Percentiles rank a stretch among this genome's conserved stretches.
Conservation (phyloP, 2,329 filamentous ascomycete genomes). For the Fusarium virguliforme region DNA sequence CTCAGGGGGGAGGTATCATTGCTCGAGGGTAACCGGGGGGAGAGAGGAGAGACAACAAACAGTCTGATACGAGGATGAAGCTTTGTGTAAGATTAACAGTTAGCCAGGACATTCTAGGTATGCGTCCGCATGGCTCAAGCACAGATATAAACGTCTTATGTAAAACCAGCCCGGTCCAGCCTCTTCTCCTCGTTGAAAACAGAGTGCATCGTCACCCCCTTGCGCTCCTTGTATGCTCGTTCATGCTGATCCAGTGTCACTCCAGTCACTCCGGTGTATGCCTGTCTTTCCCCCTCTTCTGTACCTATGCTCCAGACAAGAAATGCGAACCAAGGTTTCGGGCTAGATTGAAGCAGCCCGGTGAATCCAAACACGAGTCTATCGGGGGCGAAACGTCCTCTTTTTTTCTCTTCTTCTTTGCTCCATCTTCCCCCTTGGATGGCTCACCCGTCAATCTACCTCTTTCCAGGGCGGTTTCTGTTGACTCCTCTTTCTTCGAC, state of each 20-base stretch:
- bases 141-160: slow-evolving; percentile 34
- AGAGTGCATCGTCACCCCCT: slow-evolving; percentile 25
- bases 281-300: slow-evolving; percentile 18
- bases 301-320: slow-evolving; percentile 29
- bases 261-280: slow-evolving; percentile 37
- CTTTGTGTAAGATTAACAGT: slow-evolving; percentile 44
- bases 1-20: slow-evolving; percentile 24
- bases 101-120: slow-evolving; percentile 34
- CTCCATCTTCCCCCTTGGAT: slow-evolving; percentile 8
- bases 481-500: slow-evolving; percentile 10
- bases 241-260: slow-evolving; percentile 24
- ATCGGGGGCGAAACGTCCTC: slow-evolving; percentile 29
- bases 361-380: slow-evolving; percentile 46
- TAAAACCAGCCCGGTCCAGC: slow-evolving; percentile 12
- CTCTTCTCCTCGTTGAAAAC: slow-evolving; percentile 12
- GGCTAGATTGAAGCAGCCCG: slow-evolving; percentile 35
- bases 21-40: slow-evolving; percentile 14
- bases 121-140: slow-evolving; percentile 30
- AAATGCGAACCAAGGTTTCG: slow-evolving; percentile 41
- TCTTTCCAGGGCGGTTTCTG: slow-evolving; percentile 2
- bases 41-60: not conserved
- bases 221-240: slow-evolving; percentile 24
- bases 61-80: slow-evolving; percentile 18
- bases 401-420: slow-evolving; percentile 25
- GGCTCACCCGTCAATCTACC: slow-evolving; percentile 16